Evolutionary conservation across 2,329 filamentous ascomycete species (phyloP).

Genomic region (Paramyrothecium sp.): DNA sequence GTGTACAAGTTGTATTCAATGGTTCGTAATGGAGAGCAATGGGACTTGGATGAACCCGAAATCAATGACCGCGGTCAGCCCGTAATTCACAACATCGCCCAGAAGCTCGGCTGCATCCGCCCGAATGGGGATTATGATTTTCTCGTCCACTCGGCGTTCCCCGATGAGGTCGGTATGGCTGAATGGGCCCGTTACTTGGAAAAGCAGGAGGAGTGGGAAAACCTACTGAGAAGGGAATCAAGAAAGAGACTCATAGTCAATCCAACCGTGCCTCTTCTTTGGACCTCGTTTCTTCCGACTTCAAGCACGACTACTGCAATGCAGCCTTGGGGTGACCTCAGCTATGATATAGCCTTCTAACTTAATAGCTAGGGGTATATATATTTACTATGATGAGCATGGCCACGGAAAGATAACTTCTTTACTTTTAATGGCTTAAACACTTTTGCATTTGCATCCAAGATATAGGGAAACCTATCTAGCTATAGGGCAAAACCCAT

Average conservation of each 20-base stretch:
- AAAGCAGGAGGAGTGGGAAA: conserved; percentile 39
- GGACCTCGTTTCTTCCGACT: conserved; percentile 54
- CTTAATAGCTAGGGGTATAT: too few relatives aligned
- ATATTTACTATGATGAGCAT: too few relatives aligned
- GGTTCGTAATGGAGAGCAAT: conserved; percentile 56
- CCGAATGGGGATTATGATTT: conserved; percentile 62
- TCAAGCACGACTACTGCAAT: conserved; percentile 53
- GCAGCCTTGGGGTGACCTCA: conserved; percentile 47
- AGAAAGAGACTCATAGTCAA: conserved; percentile 13
- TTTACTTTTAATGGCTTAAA: too few relatives aligned
- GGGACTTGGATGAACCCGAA: conserved; percentile 64
- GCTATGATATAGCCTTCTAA: too few relatives aligned
- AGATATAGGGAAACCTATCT: too few relatives aligned
- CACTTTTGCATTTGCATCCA: too few relatives aligned
- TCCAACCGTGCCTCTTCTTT: conserved; percentile 51
- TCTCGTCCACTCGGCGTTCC: conserved; percentile 57
- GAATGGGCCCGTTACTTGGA: conserved; percentile 56
- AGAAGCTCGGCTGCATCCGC: conserved; percentile 62
- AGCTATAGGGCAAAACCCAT: too few relatives aligned
- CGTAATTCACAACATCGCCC: conserved; percentile 64
- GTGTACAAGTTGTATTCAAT: conserved; percentile 66
- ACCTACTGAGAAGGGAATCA: conserved; percentile 24
- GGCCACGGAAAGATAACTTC: too few relatives aligned
- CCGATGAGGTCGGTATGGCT: conserved; percentile 56
- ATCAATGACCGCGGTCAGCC: conserved; percentile 62